Evolutionary conservation across 768 basidiomycete species (phyloP).

Genomic region (Lactifluus piperatus): DNA sequence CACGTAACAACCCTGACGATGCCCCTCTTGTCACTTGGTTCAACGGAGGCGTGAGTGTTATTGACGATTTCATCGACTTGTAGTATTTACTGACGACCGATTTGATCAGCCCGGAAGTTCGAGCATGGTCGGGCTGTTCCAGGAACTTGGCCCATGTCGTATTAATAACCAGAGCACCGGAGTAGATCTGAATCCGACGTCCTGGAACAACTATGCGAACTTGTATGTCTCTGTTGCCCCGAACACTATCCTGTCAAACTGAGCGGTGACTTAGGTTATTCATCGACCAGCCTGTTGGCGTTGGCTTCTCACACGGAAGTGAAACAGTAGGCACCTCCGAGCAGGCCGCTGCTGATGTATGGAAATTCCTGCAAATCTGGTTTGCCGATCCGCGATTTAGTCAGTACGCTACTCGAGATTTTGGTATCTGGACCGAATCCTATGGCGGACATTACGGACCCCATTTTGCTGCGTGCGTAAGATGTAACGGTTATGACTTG

Average conservation of each 20-base stretch:
- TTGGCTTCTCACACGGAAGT: slow-evolving; percentile 53
- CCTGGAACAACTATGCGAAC: slow-evolving; percentile 52
- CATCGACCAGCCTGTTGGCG: slow-evolving; percentile 56
- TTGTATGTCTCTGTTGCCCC: slow-evolving; percentile 24
- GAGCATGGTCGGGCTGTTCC: slow-evolving; percentile 67
- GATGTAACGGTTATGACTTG: not conserved
- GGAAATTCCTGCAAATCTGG: slow-evolving; percentile 58
- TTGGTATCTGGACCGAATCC: slow-evolving; percentile 61
- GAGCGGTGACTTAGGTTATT: slow-evolving; percentile 30
- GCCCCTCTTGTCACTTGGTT: slow-evolving; percentile 63
- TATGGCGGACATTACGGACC: slow-evolving; percentile 36
- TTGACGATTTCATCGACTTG: not conserved
- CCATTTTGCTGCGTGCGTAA: slow-evolving; percentile 27
- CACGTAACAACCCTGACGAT: slow-evolving; percentile 49
- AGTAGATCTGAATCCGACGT: slow-evolving; percentile 43
- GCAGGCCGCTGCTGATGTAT: slow-evolving; percentile 47
- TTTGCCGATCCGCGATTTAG: slow-evolving; percentile 46
- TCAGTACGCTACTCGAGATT: slow-evolving; percentile 35
- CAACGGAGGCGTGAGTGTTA: slow-evolving; percentile 39
- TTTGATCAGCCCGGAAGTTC: slow-evolving; percentile 30
- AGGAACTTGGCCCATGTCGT: slow-evolving; percentile 86
- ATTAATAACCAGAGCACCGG: slow-evolving; percentile 54
- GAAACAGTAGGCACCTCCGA: slow-evolving; percentile 42
- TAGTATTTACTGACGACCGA: not conserved
- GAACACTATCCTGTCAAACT: not conserved